Evolutionary conservation across 1,284 basidiomycete species (phyloP).

Genomic region (Puccinia hordei): DNA sequence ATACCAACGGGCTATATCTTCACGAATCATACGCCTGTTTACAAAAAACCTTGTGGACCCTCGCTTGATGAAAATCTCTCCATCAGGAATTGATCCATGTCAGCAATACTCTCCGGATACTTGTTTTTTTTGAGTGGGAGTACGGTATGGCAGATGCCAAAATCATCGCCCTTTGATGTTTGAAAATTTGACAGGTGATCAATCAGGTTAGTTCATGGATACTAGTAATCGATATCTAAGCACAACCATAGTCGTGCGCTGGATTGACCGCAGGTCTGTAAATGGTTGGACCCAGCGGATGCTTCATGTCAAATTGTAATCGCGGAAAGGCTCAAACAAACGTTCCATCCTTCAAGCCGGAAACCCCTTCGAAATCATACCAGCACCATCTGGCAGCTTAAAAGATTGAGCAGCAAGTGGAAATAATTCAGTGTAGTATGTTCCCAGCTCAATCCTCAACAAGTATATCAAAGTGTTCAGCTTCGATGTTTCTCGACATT

Average conservation of each 20-base stretch:
- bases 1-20: neutral
- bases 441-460: neutral
- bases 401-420: neutral
- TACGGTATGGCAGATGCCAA: neutral
- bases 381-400: neutral
- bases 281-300: slow-evolving; percentile 11
- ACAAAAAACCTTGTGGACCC: neutral
- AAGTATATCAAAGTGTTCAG: neutral
- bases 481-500: slow-evolving; percentile 2
- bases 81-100: neutral
- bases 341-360: neutral
- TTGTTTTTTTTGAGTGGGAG: neutral
- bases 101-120: neutral
- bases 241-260: neutral
- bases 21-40: neutral
- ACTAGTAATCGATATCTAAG: neutral
- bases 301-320: neutral
- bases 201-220: neutral
- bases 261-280: neutral
- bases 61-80: neutral
- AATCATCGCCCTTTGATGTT: neutral
- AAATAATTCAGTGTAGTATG: neutral
- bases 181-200: neutral
- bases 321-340: neutral
- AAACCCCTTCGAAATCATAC: neutral